Percentiles rank a stretch among this genome's conserved stretches.
phyloP scores from a whole-genome alignment of 1,284 basidiomycete genomes.

The Marasmius tenuissimus region DNA sequence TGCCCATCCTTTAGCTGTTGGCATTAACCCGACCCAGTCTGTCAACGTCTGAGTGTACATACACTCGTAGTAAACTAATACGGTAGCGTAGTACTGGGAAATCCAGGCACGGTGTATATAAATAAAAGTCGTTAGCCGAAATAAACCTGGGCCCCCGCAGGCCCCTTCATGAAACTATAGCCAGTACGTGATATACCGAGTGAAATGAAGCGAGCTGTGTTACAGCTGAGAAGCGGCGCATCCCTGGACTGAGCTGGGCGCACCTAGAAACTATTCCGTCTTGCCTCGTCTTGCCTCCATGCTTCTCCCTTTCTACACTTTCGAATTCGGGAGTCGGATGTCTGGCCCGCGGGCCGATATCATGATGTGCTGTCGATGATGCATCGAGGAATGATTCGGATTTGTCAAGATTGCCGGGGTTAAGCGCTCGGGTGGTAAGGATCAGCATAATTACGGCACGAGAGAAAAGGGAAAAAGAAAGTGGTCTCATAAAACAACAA shows the following conservation, averaged over 20 bases:
- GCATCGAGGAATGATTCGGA: background rate
- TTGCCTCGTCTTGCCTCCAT: too few species aligned
- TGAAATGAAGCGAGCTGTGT: too few species aligned
- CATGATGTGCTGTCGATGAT: background rate
- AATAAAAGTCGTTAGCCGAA: background rate
- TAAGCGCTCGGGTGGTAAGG: background rate
- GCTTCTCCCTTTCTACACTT: too few species aligned
- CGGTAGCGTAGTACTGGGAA: background rate
- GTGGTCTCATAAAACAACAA: background rate
- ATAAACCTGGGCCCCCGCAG: too few species aligned
- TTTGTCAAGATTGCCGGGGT: background rate
- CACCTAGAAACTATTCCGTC: too few species aligned
- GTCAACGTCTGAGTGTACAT: background rate
- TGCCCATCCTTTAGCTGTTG: constrained; percentile 5
- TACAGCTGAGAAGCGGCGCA: too few species aligned
- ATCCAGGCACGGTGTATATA: background rate
- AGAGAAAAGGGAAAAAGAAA: constrained; percentile 1
- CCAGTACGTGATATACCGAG: too few species aligned
- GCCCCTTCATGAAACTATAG: too few species aligned
- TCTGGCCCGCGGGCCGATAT: background rate
- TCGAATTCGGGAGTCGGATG: background rate
- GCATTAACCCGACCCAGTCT: constrained; percentile 5
- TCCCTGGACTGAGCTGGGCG: too few species aligned
- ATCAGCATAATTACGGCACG: background rate
- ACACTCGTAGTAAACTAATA: background rate